A percentile compares a stretch with the other conserved stretches of the same genome.
Conservation (phyloP, 2,329 filamentous ascomycete species). For the Exserohilum rostratum region DNA sequence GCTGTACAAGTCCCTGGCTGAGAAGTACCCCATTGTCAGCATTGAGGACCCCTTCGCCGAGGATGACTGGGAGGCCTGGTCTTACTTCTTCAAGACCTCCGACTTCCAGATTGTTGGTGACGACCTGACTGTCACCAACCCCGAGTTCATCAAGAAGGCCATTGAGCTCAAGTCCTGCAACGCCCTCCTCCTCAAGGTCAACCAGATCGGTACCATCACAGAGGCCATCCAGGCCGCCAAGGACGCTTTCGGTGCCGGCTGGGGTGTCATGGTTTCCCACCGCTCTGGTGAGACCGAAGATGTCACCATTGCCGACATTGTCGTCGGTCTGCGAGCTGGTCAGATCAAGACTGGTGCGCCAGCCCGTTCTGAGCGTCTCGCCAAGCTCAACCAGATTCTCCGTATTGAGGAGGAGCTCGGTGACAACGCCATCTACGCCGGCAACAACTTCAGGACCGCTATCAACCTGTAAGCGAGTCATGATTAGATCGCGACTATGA, state of each 20-base stretch:
- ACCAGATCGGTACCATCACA: slow-evolving; percentile 98
- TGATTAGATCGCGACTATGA: background rate
- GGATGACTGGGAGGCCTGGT: slow-evolving; percentile 99
- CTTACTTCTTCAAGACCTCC: slow-evolving; percentile 99
- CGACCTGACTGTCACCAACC: slow-evolving; percentile 99
- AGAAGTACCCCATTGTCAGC: slow-evolving; percentile 98
- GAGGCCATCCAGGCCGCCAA: slow-evolving; percentile 99
- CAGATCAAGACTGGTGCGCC: slow-evolving; percentile 76
- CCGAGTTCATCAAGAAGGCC: slow-evolving; percentile 98
- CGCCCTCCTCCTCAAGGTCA: slow-evolving; percentile 97
- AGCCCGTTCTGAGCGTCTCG: slow-evolving; percentile 93
- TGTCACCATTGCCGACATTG: slow-evolving; percentile 98
- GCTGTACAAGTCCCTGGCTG: slow-evolving; percentile 82
- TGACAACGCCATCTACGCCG: slow-evolving; percentile 87
- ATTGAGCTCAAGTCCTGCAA: slow-evolving; percentile 99
- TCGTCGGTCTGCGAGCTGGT: slow-evolving; percentile 92
- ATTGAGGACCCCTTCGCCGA: slow-evolving; percentile 99
- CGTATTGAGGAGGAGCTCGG: slow-evolving; percentile 97
- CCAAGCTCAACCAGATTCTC: slow-evolving; percentile 99
- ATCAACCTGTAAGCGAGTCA: slow-evolving; percentile 67
- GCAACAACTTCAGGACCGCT: slow-evolving; percentile 86
- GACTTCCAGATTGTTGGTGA: slow-evolving; percentile 99
- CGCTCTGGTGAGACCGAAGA: slow-evolving; percentile 99
- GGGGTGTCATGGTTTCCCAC: slow-evolving; percentile 99
- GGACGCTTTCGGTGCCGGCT: slow-evolving; percentile 90